Base-by-base conservation (phyloP, 2,329 filamentous ascomycete species). In the Penicillium sp. region DNA sequence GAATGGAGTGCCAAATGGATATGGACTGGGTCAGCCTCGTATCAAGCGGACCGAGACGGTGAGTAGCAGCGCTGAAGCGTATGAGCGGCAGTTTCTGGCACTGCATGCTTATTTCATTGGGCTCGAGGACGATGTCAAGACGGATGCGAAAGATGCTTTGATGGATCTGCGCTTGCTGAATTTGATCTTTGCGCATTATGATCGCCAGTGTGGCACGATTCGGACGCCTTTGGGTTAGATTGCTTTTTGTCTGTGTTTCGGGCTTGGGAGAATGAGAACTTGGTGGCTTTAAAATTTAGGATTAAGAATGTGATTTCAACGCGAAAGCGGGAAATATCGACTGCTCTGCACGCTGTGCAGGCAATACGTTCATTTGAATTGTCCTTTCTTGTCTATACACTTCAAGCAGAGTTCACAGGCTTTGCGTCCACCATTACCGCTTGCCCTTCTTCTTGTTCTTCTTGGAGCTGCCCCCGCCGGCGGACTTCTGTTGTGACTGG, bases 391-490 rank as follows among this genome's bases (percentile, higher is more conserved):
- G 25, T 35, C 32, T 31, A 38, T 47, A 41, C 22, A 23, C 22
- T 23, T 23, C 22, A 6, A 23, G 22, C 22, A 6, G 22, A 23
- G 11, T n/a, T n/a, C n/a, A n/a, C n/a, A n/a, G n/a, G n/a, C n/a
- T n/a, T n/a, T n/a, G n/a, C n/a, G n/a, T n/a, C n/a, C 11, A 27
- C 4, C 25, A 27, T 48, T 57, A 71, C 51, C 65, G 62, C 63
- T 73, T 75, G 27, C 70, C 70, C 56, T 70, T 71, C 59, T 71
- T 71, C 66, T 74, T 54, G 35, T 50, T 68, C 59, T 72, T 71
- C 64, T 72, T 66, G 46, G 61, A 45, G 50, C 60, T 59, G 45
- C 61, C 18, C 5, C 64, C 53, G 42, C 57, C 57, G 33, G 28
- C 15, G 15, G 52, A 34, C 45, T 61, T 59, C 44, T 55, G 51